Base-by-base conservation (phyloP, 345 rosid genomes). In the Linum lewisii region DNA sequence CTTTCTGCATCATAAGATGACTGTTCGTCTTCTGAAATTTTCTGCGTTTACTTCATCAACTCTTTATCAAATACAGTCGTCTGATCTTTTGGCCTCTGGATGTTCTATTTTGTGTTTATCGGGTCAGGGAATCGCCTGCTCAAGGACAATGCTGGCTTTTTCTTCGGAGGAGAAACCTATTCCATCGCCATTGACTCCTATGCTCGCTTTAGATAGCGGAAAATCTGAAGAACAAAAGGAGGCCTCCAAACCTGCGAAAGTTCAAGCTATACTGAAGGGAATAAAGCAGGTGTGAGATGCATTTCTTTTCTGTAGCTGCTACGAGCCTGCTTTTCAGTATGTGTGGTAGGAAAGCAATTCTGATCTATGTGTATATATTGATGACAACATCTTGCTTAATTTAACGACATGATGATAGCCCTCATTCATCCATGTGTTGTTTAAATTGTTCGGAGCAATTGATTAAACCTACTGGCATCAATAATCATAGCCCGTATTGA, bases 221-320 rank as follows among this genome's bases (percentile, higher is more conserved):
- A 78, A 82, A 64, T 63, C 73, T 70, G 87, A 83, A 61, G 85
- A 79, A 63, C 82, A 84, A 67, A 86, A 81, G 74, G 77, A 72
- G 66, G 68, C 66, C 34, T 51, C 81, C 25, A 93, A 82, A 80
- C 82, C 85, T 50, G 38, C 78, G 23, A 78, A 69, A 62, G 99
- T 93, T 70, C 95, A 89, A 67, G 99, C 90, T 51, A 77, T 87
- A 50, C 64, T 87, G 14, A 93, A 87, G 82, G 88, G 87, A 69
- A 89, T 89, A 67, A 89, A 89, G 66, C 94, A 85, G 94, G 95
- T 87, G 57, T 21, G 60, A 9, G 54, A 22, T 29, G 55, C 38
- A 34, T 34, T 34, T 34, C 10, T 34, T 34, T 34, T 6, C 38
- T 34, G 38, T 34, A n/a, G n/a, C n/a, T n/a, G n/a, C n/a, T n/a